These are phyloP conservation scores for Saccharomyces uvarum DNA, from an alignment of 1,139 yeast species.

Conservation along the genomic window DNA sequence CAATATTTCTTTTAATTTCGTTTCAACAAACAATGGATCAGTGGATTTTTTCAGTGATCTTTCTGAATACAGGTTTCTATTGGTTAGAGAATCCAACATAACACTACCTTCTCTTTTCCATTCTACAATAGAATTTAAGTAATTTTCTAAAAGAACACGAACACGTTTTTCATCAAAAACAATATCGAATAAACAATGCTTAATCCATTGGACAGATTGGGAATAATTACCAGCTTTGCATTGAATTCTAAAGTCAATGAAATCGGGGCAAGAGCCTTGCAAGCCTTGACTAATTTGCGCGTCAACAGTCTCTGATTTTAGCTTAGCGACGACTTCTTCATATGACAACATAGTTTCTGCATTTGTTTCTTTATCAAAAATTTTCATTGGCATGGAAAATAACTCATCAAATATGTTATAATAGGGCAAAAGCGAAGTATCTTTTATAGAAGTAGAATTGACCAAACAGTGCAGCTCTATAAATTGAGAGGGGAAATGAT, in stretches of 20 bases:
- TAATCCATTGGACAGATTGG: slow-evolving; percentile 70
- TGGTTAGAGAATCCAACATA: slow-evolving; percentile 59
- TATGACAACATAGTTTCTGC: slow-evolving; percentile 50
- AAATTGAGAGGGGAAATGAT: slow-evolving; percentile 73
- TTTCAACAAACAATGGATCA: slow-evolving; percentile 59
- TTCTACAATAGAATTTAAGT: slow-evolving; percentile 69
- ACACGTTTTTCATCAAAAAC: slow-evolving; percentile 70
- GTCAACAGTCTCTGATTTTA: slow-evolving; percentile 68
- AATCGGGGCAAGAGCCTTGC: slow-evolving; percentile 56
- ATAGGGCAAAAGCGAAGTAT: slow-evolving; percentile 49
- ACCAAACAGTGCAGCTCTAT: slow-evolving; percentile 61
- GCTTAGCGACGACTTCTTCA: slow-evolving; percentile 64
- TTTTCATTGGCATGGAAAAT: slow-evolving; percentile 61
- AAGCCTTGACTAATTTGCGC: slow-evolving; percentile 50
- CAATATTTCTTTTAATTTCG: slow-evolving; percentile 44
- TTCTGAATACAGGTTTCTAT: slow-evolving; percentile 46
- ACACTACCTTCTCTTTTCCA: slow-evolving; percentile 69
- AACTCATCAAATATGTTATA: slow-evolving; percentile 58
- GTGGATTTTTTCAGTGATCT: slow-evolving; percentile 61
- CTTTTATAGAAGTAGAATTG: slow-evolving; percentile 56
- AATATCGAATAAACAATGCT: slow-evolving; percentile 53
- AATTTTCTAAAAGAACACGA: slow-evolving; percentile 62
- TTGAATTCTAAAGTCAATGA: slow-evolving; percentile 53
- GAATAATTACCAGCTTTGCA: slow-evolving; percentile 56
- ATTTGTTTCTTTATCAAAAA: slow-evolving; percentile 37